phyloP scores from a whole-genome alignment of 2,329 filamentous ascomycete species.

The Fusarium foetens region DNA sequence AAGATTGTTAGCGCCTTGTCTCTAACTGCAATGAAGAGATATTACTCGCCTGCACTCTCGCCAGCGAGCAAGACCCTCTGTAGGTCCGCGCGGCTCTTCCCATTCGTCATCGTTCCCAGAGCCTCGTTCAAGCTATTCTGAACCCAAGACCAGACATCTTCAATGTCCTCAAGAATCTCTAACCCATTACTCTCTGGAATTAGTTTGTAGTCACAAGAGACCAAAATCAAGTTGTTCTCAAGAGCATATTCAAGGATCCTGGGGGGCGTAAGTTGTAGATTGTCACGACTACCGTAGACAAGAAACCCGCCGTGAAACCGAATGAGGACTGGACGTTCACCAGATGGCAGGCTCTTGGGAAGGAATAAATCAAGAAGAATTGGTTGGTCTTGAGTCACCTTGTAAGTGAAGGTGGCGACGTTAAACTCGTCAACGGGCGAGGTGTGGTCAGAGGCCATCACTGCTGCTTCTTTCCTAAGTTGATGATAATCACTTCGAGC shows the following conservation, averaged over 20 bases:
- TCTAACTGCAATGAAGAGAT: rapidly evolving
- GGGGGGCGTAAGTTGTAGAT: rapidly evolving
- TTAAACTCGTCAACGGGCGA: background rate
- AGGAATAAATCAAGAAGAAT: background rate
- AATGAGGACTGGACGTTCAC: rapidly evolving
- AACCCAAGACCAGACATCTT: background rate
- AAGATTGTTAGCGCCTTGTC: too few relatives aligned
- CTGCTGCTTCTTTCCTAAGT: rapidly evolving
- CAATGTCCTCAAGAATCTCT: rapidly evolving
- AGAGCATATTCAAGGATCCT: background rate
- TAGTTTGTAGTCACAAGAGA: rapidly evolving
- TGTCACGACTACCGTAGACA: rapidly evolving
- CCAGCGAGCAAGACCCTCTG: rapidly evolving
- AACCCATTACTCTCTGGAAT: rapidly evolving
- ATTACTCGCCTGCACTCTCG: background rate
- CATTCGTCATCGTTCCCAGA: background rate
- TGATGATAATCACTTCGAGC: rapidly evolving
- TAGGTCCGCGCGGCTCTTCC: rapidly evolving
- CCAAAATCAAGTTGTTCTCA: rapidly evolving
- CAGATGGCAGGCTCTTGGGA: rapidly evolving
- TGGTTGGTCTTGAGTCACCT: rapidly evolving
- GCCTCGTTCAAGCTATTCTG: background rate
- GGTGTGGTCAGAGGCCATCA: background rate
- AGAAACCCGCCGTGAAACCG: background rate
- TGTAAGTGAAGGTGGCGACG: background rate